Conservation (phyloP, 352 stramenopile species). For the Pythium phragmiticola region DNA sequence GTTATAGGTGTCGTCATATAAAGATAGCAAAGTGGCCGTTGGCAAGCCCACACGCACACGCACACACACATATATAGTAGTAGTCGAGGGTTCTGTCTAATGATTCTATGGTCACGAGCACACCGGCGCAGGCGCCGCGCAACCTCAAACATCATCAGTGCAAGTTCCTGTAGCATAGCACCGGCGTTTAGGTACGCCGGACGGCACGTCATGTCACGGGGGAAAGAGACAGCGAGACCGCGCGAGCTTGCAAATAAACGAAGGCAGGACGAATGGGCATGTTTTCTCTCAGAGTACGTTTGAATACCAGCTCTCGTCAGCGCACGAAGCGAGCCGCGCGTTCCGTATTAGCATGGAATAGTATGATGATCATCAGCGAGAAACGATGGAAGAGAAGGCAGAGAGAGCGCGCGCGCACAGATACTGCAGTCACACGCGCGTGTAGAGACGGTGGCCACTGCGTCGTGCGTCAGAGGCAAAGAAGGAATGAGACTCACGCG, state of each 20-base stretch:
- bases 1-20: neutral
- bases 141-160: conserved; percentile 79
- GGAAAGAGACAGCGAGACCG: conserved; percentile 41
- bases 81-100: conserved; percentile 34
- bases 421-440: no score
- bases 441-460: no score
- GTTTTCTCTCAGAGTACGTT: conserved; percentile 69
- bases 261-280: neutral
- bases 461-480: neutral
- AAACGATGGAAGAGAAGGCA: conserved; percentile 7
- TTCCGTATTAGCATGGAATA: conserved; percentile 87
- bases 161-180: conserved; percentile 33
- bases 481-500: neutral
- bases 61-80: neutral
- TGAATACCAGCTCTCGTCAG: conserved; percentile 81
- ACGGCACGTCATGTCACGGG: conserved; percentile 38
- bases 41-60: neutral
- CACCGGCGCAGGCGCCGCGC: conserved; percentile 45
- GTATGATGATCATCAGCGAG: conserved; percentile 33
- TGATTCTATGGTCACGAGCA: conserved; percentile 78
- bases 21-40: neutral
- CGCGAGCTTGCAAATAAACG: conserved; percentile 53
- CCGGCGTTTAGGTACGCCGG: conserved; percentile 36
- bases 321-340: conserved; percentile 23
- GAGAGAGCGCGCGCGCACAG: neutral